Conservation (phyloP, 2,329 filamentous ascomycete genomes). For the Aspergillus spinulosporus region DNA sequence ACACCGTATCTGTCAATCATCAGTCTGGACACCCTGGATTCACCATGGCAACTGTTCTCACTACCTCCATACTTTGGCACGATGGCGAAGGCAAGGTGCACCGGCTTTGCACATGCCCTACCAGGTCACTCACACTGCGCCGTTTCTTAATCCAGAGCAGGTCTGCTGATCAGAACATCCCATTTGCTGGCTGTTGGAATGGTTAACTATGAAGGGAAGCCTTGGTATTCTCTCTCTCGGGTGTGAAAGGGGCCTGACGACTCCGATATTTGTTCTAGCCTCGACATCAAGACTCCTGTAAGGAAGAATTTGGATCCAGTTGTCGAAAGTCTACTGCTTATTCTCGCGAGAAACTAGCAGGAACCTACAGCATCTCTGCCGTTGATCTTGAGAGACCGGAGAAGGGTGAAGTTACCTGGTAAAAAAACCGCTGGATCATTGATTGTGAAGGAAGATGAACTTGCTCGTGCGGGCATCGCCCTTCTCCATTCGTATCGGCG, state of each 20-base stretch:
- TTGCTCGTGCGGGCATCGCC: slow-evolving; percentile 27
- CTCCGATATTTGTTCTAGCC: slow-evolving; percentile 62
- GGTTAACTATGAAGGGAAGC: slow-evolving; percentile 63
- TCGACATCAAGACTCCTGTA: slow-evolving; percentile 64
- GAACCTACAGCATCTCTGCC: slow-evolving; percentile 62
- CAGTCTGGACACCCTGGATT: neutral
- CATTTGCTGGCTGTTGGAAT: slow-evolving; percentile 73
- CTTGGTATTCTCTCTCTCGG: slow-evolving; percentile 75
- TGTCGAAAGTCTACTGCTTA: slow-evolving; percentile 58
- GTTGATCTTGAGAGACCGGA: slow-evolving; percentile 66
- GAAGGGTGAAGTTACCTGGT: slow-evolving; percentile 73
- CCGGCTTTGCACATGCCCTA: slow-evolving; percentile 58
- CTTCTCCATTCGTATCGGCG: slow-evolving; percentile 69
- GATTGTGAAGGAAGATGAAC: slow-evolving; percentile 23
- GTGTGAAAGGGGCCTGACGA: slow-evolving; percentile 70
- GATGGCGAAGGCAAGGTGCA: slow-evolving; percentile 68
- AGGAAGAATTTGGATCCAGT: slow-evolving; percentile 69
- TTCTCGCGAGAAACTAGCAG: slow-evolving; percentile 37
- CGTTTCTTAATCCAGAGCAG: slow-evolving; percentile 63
- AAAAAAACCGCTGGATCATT: slow-evolving; percentile 66
- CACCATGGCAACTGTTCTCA: slow-evolving; percentile 28
- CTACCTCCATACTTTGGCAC: slow-evolving; percentile 53
- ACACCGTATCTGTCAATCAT: neutral
- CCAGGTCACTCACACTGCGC: slow-evolving; percentile 65
- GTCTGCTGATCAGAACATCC: slow-evolving; percentile 60